These are phyloP conservation scores for Isoetes taiwanensis DNA, from an alignment of 75 land plant genomes.

Conservation along the genomic window DNA sequence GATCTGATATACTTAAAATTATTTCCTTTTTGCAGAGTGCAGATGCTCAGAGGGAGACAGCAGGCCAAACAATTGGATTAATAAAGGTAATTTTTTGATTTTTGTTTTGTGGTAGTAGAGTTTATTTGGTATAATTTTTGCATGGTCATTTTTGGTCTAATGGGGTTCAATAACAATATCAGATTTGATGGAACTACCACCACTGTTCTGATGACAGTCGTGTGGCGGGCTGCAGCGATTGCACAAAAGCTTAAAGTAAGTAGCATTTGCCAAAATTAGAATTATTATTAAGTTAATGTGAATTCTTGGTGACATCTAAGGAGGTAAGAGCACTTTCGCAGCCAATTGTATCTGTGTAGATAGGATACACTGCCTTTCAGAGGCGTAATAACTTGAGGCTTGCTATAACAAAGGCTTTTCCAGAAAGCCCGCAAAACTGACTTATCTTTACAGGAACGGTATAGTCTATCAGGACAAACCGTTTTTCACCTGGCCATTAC, in stretches of 20 bases:
- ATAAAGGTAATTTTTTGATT: slow-evolving; percentile 48
- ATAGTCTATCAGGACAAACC: too few relatives aligned
- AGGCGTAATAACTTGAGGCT: too few relatives aligned
- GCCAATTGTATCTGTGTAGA: too few relatives aligned
- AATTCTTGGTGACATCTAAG: too few relatives aligned
- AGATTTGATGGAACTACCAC: slow-evolving; percentile 94
- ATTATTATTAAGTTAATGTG: too few relatives aligned
- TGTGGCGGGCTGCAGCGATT: slow-evolving; percentile 92
- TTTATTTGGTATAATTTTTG: neutral
- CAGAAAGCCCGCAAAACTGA: too few relatives aligned
- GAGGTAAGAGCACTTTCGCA: too few relatives aligned
- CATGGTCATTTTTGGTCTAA: slow-evolving; percentile 19
- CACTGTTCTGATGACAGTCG: slow-evolving; percentile 97
- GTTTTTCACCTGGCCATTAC: too few relatives aligned
- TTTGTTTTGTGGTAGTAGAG: neutral
- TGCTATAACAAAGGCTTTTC: too few relatives aligned
- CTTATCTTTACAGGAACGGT: too few relatives aligned
- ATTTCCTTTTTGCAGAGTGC: slow-evolving; percentile 70
- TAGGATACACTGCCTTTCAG: too few relatives aligned
- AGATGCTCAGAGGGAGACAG: slow-evolving; percentile 90
- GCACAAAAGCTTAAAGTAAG: slow-evolving; percentile 98
- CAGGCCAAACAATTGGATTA: slow-evolving; percentile 97
- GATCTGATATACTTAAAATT: too few relatives aligned
- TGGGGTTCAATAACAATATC: slow-evolving; percentile 94
- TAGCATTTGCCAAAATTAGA: neutral